Evolutionary conservation across 2,329 filamentous ascomycete genomes (phyloP), one percentile per base, ranked within the genome.

Genomic region (Aulographum hederae): DNA sequence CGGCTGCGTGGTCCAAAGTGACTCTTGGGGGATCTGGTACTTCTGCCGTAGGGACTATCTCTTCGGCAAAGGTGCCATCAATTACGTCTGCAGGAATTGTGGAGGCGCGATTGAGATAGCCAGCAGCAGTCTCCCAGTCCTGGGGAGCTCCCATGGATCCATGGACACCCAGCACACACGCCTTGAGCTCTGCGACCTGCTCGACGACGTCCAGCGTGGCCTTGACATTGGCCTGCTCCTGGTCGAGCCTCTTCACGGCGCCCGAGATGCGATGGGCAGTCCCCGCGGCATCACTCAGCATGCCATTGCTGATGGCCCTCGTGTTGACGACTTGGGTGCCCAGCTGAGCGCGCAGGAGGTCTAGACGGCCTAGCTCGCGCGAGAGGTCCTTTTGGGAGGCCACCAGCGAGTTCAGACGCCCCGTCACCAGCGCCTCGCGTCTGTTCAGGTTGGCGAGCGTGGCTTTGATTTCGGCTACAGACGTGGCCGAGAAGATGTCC

Each of bases 141-240:
- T 98, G 89, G 26, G 89, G 82, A 4, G 85, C 86, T 20, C 86
- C 89, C 89, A 98, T 98, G 37, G 80, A 91, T 13, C 85, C 89
- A 17, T 86, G 75, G 8, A 95, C 85, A 27, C 89, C 89, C 37
- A 94, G 72, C 21, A 95, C 81, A 50, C 89, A 98, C 6, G 89
- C 80, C 57, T 95, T 95, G 41, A 98, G 74, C 62, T 98, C 89
- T 4, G 81, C 79, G 11, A 98, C 86, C 57, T 94, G 85, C 54
- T 95, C 86, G 8, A 95, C 89, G 3, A 95, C 84, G 6, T 77
- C 69, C 35, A 98, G 60, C 0, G 89, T 95, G 31, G 84, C 76
- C 51, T 89, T 85, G 6, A 98, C 86, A 18, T 84, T 71, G 36
- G 74, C 74, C 61, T 95, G 92, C 56, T 98, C 86, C 34, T 82